These are phyloP conservation scores for Ascomycota sp. DNA, from an alignment of 2,329 filamentous ascomycete genomes.

Conservation along the genomic window DNA sequence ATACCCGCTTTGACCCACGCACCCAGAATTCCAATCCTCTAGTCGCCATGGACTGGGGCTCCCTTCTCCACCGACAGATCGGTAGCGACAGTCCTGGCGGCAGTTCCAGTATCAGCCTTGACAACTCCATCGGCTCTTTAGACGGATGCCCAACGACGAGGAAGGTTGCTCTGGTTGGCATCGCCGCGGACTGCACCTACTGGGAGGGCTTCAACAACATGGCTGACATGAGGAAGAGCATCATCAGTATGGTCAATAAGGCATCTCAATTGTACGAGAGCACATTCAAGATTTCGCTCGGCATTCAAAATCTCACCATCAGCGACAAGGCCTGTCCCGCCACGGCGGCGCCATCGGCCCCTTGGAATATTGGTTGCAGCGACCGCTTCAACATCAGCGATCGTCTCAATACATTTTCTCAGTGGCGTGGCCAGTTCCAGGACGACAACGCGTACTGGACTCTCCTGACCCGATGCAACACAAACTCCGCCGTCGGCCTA, in stretches of 20 bases:
- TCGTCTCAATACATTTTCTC: constrained; percentile 71
- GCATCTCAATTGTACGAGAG: constrained; percentile 77
- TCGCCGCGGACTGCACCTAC: constrained; percentile 88
- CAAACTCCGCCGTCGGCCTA: constrained; percentile 67
- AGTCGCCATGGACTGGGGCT: constrained; percentile 38
- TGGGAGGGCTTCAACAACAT: constrained; percentile 47
- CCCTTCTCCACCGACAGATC: constrained; percentile 53
- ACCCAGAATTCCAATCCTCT: constrained; percentile 28
- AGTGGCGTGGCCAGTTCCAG: constrained; percentile 58
- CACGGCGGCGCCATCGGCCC: constrained; percentile 41
- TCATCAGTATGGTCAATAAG: constrained; percentile 68
- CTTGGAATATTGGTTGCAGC: constrained; percentile 70
- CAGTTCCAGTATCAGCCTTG: constrained; percentile 49
- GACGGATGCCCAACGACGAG: constrained; percentile 75
- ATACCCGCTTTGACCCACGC: constrained; percentile 52
- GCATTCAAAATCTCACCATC: constrained; percentile 68
- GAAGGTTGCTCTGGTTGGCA: constrained; percentile 76
- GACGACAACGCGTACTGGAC: constrained; percentile 92
- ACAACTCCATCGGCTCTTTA: constrained; percentile 58
- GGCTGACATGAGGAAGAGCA: constrained; percentile 42
- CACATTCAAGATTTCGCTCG: constrained; percentile 87
- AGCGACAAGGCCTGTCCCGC: constrained; percentile 56
- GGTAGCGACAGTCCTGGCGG: constrained; percentile 52
- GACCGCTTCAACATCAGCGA: constrained; percentile 43
- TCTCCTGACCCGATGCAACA: constrained; percentile 62